Base-by-base conservation (phyloP, 1,139 yeast species). In the Zygosaccharomyces pseudobailii region DNA sequence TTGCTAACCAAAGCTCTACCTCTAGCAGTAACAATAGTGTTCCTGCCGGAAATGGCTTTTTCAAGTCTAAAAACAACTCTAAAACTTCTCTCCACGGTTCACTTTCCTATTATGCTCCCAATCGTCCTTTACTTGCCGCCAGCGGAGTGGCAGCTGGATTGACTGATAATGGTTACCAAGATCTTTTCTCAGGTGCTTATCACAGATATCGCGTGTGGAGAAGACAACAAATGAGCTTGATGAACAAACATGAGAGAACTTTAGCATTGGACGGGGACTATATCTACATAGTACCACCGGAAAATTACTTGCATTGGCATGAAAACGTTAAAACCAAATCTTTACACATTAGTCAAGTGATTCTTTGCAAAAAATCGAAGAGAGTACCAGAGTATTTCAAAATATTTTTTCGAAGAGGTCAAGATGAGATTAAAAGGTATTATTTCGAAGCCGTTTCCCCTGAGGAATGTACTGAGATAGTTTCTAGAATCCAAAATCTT, bases 241-340 rank as follows among this genome's bases (percentile, higher is more conserved):
- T 86, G 53, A 63, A 55, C 39, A 78, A 89, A 45, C 87, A 88
- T 52, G 96, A 90, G 55, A 80, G 94, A 56, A 79, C 89, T 1
- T 71, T 92, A 42, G 90, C 95, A 1, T 79, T 92, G 37, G 97
- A 92, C 66, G 97, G 97, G 19, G 96, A 89, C 59, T 90, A 89
- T 61, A 81, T 92, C 13, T 94, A 90, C 62, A 77, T 92, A 45
- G 81, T 90, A 58, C 97, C 97, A 2, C 81, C 90, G 1, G 85
- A 82, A 55, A 87, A 84, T 51, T 81, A 82, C 46, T 78, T 80
- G 56, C 76, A 75, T 40, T 73, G 82, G 78, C 79, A 81, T 55
- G 83, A 85, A 52, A 78, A 77, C 55, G 79, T 85, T 56, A 90
- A 90, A 63, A 90, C 96, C 0, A 82, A 90, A 31, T 84, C 95